Evolutionary conservation across 106 monocot species (phyloP), one percentile per base, ranked within the genome.

Genomic region (Dendrobium chrysotoxum): DNA sequence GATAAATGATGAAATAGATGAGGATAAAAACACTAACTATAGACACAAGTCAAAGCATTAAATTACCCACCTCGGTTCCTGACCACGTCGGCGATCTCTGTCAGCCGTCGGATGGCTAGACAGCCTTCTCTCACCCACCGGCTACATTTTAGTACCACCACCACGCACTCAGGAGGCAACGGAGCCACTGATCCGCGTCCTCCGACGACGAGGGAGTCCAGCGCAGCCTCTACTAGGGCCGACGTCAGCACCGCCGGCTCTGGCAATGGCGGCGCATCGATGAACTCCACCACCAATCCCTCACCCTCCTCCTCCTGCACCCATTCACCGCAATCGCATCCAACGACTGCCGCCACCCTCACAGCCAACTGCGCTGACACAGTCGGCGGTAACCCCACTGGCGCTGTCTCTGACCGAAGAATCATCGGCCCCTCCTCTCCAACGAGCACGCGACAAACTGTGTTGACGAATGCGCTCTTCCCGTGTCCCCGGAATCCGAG

Each of bases 391-490:
- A 81, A 39, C 4, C 84, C 85, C 30, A 76, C 76, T 7, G 88
- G 91, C 8, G 86, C 85, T 4, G 92, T 84, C 79, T 88, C 92
- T 0, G 92, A 72, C 2, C 95, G 90, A 64, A 90, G 68, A 23
- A 95, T 77, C 50, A 95, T 82, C 21, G 90, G 90, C 15, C 92
- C 92, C 1, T 46, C 35, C 83, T 95, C 95, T 13, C 66, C 88
- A 2, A 88, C 81, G 78, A 95, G 87, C 54, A 82, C 87, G 18
- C 95, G 92, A 82, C 86, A 92, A 28, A 83, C 86, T 8, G 92
- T 95, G 95, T 95, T 91, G 47, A 92, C 39, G 81, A 95, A 84
- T 16, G 90, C 81, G 77, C 90, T 92, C 89, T 90, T 92, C 58
- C 95, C 95, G 72, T 95, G 92, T 75, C 86, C 78, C 8, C 82